Percentiles rank a stretch among this genome's conserved stretches.
These are phyloP conservation scores for Plasmodium chabaudi DNA, from an alignment of 169 alveolate species.

Conservation along the genomic window DNA sequence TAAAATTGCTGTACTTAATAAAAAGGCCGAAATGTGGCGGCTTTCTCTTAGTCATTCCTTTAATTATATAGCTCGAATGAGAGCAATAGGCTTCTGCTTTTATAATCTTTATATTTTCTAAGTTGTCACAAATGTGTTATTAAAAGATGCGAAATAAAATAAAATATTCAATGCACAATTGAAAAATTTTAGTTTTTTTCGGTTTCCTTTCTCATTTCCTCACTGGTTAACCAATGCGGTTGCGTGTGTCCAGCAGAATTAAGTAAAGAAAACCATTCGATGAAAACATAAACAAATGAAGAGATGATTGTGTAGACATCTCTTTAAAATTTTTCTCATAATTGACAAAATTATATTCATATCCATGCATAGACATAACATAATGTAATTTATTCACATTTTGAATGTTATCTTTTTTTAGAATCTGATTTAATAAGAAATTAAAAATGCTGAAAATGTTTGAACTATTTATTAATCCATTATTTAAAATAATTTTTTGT, in stretches of 20 bases:
- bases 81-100: too few relatives aligned
- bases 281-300: slow-evolving; percentile 30
- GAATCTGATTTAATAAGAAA: slow-evolving; percentile 18
- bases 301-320: slow-evolving; percentile 30
- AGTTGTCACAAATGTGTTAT: too few relatives aligned
- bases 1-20: too few relatives aligned
- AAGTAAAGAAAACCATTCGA: slow-evolving; percentile 9
- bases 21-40: too few relatives aligned
- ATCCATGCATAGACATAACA: slow-evolving; percentile 39
- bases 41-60: too few relatives aligned
- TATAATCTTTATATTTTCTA: too few relatives aligned
- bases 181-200: too few relatives aligned
- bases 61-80: too few relatives aligned
- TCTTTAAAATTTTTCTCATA: slow-evolving; percentile 43
- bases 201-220: too few relatives aligned
- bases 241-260: slow-evolving; percentile 12
- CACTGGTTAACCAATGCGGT: too few relatives aligned
- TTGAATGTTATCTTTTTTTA: slow-evolving; percentile 1
- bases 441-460: slow-evolving; percentile 13
- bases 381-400: slow-evolving; percentile 26
- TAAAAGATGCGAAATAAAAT: too few relatives aligned
- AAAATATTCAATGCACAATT: too few relatives aligned
- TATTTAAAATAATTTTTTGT: slow-evolving; percentile 67
- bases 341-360: slow-evolving; percentile 47
- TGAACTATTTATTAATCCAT: slow-evolving; percentile 43